Conservation (phyloP, 2,329 filamentous ascomycete genomes). For the Bertia moriformis region DNA sequence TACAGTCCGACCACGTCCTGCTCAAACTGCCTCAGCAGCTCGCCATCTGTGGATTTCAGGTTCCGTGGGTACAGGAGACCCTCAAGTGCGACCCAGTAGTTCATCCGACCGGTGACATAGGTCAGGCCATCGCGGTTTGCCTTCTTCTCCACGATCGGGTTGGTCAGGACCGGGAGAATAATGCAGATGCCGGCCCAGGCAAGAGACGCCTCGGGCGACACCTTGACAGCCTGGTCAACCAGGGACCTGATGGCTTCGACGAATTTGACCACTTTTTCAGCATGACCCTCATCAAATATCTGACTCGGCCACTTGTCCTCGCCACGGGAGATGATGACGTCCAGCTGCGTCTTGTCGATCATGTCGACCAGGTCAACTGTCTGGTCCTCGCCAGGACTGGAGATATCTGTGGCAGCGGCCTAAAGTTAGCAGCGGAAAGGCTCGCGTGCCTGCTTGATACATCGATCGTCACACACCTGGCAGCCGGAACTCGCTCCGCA, state of each 20-base stretch:
- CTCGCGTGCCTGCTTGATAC: background rate
- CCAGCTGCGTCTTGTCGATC: background rate
- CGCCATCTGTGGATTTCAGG: constrained; percentile 4
- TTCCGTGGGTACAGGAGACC: constrained; percentile 5
- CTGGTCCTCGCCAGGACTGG: background rate
- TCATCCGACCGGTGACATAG: constrained; percentile 13
- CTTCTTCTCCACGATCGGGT: constrained; percentile 10
- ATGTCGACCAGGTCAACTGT: too few relatives aligned
- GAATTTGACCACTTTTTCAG: constrained; percentile 7
- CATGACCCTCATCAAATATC: constrained; percentile 7
- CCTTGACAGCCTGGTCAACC: constrained; percentile 12
- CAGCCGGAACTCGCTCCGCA: constrained; percentile 3
- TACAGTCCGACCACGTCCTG: constrained; percentile 17
- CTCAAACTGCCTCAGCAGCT: too few relatives aligned
- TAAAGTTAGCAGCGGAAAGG: background rate
- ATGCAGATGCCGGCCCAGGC: constrained; percentile 19
- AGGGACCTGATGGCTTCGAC: constrained; percentile 9
- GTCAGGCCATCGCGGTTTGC: constrained; percentile 16
- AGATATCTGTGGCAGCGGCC: background rate
- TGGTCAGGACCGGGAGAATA: constrained; percentile 18
- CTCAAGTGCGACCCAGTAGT: constrained; percentile 16
- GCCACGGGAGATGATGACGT: constrained; percentile 4
- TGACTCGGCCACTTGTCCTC: constrained; percentile 7
- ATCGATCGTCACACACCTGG: background rate
- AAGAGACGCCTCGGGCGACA: constrained; percentile 14